Percentiles rank a stretch among this genome's conserved stretches.
Conservation (phyloP, 2,329 filamentous ascomycete genomes). For the Aspergillus fischeri region DNA sequence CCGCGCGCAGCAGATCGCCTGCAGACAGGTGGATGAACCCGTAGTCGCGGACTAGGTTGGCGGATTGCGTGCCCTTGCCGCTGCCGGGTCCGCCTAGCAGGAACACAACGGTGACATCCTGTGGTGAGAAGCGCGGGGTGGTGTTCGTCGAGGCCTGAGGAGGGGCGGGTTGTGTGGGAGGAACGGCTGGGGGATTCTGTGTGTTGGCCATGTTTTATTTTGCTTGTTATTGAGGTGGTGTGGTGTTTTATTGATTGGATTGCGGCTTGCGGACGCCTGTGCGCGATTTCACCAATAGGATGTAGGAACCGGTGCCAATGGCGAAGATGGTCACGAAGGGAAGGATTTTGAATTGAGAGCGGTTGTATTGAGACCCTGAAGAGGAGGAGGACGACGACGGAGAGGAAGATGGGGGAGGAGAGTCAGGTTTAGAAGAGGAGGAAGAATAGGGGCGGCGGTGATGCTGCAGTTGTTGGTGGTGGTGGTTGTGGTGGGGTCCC, state of each 20-base stretch:
- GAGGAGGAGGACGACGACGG: slow-evolving; percentile 10
- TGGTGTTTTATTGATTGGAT: slow-evolving; percentile 54
- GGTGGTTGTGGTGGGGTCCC: slow-evolving; percentile 12
- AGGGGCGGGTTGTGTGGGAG: slow-evolving; percentile 45
- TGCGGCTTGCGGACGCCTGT: slow-evolving; percentile 44
- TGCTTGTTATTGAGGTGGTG: background rate
- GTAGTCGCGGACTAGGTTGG: slow-evolving; percentile 79
- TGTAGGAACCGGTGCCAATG: slow-evolving; percentile 48
- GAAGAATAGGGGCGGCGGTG: slow-evolving; percentile 14
- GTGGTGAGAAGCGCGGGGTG: slow-evolving; percentile 68
- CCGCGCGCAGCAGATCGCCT: slow-evolving; percentile 86
- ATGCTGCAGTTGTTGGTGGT: slow-evolving; percentile 4
- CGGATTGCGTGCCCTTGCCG: slow-evolving; percentile 95
- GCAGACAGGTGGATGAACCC: slow-evolving; percentile 91
- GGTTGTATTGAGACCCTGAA: slow-evolving; percentile 22
- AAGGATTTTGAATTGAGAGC: slow-evolving; percentile 39
- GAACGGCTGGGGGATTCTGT: slow-evolving; percentile 61
- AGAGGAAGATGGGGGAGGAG: slow-evolving; percentile 2
- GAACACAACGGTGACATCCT: slow-evolving; percentile 89
- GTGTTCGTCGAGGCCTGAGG: slow-evolving; percentile 38
- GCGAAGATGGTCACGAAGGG: slow-evolving; percentile 44
- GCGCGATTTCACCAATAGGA: slow-evolving; percentile 48
- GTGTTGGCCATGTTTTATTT: slow-evolving; percentile 17
- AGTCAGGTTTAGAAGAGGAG: slow-evolving; percentile 8
- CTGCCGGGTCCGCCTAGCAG: slow-evolving; percentile 93